Evolutionary conservation across 1,139 yeast genomes (phyloP), one percentile per base, ranked within the genome.

Genomic region (Suhomyces choctaworum): DNA sequence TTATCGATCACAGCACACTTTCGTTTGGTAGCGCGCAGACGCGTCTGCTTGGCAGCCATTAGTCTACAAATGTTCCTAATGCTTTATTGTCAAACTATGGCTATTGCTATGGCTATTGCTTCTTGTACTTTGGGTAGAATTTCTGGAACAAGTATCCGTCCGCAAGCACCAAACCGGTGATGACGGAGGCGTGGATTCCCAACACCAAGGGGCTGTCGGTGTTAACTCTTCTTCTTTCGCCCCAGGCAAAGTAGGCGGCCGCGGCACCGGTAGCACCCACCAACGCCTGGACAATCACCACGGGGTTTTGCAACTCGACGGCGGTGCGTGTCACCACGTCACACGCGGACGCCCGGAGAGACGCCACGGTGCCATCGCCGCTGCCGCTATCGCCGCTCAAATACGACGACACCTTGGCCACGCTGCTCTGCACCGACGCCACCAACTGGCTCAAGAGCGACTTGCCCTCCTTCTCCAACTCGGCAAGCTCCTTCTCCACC

Each of bases 271-370:
- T 67, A n/a, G 72, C 54, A 20, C 77, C 73, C 31, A 78, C 69
- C 27, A 76, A 62, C 2, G 71, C 57, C 57, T 80, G 84, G 24
- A 75, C 58, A 15, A 76, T 60, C 33, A 80, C 82, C 11, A 76
- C 83, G 1, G 87, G 87, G 62, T 80, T 79, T 52, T 78, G 70
- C 45, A 80, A 63, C 53, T 77, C 81, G 10, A 31, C 34, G 23
- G 32, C 28, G 10, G 43, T 32, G 13, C 32, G 38, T 12, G 28
- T 27, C 12, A 36, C 34, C 15, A 21, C 37, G 11, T 17, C 14
- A 23, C 24, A 21, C 20, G 36, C 22, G 11, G 33, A 29, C 13
- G 31, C 43, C 5, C 22, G 25, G n/a, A 23, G 12, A 7, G 31
- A 29, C 15, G 22, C 27, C 12, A 22, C 32, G 14, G 20, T 10